Evolutionary conservation across 2,329 filamentous ascomycete genomes (phyloP).

Genomic region (Neurospora sp.): DNA sequence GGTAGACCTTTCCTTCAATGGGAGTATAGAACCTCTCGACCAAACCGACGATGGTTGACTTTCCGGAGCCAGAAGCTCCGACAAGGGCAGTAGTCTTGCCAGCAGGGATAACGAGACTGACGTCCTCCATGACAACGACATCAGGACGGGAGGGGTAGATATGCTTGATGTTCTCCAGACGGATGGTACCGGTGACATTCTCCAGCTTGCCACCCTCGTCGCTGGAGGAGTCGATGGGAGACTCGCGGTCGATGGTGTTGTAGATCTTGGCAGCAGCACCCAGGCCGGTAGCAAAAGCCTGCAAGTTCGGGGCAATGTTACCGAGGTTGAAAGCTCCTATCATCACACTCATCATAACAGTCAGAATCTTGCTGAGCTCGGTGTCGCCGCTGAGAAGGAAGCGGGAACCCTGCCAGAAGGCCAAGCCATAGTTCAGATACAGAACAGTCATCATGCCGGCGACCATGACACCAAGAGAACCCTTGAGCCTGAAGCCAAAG

Average conservation of each 20-base stretch:
- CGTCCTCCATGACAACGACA: constrained; percentile 76
- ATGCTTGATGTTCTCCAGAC: constrained; percentile 75
- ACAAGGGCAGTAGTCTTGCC: constrained; percentile 91
- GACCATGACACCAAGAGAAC: constrained; percentile 65
- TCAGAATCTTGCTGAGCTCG: constrained; percentile 62
- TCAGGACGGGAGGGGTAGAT: constrained; percentile 92
- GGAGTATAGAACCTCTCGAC: constrained; percentile 93
- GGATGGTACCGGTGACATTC: constrained; percentile 64
- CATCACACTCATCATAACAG: constrained; percentile 81
- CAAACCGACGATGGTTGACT: constrained; percentile 87
- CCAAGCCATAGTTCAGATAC: constrained; percentile 77
- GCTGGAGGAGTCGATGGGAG: constrained; percentile 69
- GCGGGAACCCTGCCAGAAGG: constrained; percentile 78
- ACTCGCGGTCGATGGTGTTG: constrained; percentile 80
- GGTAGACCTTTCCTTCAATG: constrained; percentile 63
- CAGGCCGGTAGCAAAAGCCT: constrained; percentile 75
- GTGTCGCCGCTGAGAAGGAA: constrained; percentile 61
- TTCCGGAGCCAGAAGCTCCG: constrained; percentile 87
- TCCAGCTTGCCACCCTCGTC: constrained; percentile 65
- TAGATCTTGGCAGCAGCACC: constrained; percentile 88
- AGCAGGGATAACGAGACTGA: constrained; percentile 70
- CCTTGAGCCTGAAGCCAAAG: constrained; percentile 68
- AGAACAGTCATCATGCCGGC: constrained; percentile 74
- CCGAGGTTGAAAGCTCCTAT: constrained; percentile 88
- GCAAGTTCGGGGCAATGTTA: constrained; percentile 74